Percentiles rank a stretch among this genome's conserved stretches.
phyloP scores from a whole-genome alignment of 768 basidiomycete genomes.

The Russula brevipes region DNA sequence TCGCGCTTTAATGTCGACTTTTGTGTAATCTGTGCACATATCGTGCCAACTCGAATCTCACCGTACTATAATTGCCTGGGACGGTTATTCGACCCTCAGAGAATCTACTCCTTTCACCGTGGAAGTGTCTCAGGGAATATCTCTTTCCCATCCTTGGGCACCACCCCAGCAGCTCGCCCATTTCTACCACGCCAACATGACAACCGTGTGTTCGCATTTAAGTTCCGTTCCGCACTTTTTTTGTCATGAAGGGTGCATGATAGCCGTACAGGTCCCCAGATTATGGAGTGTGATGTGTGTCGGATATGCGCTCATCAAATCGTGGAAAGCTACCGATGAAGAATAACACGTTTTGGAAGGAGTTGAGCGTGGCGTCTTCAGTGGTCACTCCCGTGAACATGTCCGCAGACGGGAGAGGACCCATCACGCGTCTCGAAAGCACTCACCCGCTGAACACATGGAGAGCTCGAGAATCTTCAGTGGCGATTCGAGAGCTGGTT shows the following conservation, averaged over 20 bases:
- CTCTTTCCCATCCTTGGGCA: constrained; percentile 52
- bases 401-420: constrained; percentile 44
- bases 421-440: constrained; percentile 30
- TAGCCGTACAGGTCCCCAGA: constrained; percentile 79
- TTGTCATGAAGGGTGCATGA: constrained; percentile 59
- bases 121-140: constrained; percentile 55
- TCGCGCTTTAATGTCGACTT: no score
- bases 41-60: no score
- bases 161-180: constrained; percentile 71
- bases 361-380: constrained; percentile 85
- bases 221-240: constrained; percentile 68
- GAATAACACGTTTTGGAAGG: constrained; percentile 87
- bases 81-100: no score
- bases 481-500: constrained; percentile 19
- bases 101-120: constrained; percentile 37
- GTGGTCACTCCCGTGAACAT: constrained; percentile 47
- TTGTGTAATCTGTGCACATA: no score
- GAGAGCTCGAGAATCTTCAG: constrained; percentile 39
- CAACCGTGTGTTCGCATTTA: constrained; percentile 73
- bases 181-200: constrained; percentile 68
- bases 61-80: no score
- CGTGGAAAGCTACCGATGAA: constrained; percentile 86
- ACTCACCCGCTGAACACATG: constrained; percentile 89
- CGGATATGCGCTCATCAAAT: constrained; percentile 74
- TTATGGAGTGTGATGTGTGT: constrained; percentile 74